Conservation (phyloP, 2,329 filamentous ascomycete species). For the Trichoderma atrobrunneum region DNA sequence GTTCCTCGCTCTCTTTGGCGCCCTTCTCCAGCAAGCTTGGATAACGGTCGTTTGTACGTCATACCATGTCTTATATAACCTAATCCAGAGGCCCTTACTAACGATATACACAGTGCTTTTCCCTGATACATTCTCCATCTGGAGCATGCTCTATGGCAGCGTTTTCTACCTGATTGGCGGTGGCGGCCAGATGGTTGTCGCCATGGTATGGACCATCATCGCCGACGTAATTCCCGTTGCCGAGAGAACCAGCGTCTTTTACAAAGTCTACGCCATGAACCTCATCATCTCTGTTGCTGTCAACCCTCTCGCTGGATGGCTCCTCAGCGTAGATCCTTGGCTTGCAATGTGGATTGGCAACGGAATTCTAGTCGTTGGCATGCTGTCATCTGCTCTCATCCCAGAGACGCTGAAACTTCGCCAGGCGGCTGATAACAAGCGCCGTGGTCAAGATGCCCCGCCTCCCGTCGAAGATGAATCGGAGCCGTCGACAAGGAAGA, state of each 20-base stretch:
- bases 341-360: conserved; percentile 38
- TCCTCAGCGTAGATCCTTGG: conserved; percentile 42
- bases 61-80: neutral
- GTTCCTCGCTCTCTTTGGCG: conserved; percentile 36
- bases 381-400: conserved; percentile 32
- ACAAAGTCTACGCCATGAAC: conserved; percentile 37
- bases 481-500: conserved; percentile 13
- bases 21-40: conserved; percentile 30
- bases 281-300: conserved; percentile 39
- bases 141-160: conserved; percentile 36
- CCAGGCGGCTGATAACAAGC: conserved; percentile 29
- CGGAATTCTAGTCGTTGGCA: conserved; percentile 29
- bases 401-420: conserved; percentile 44
- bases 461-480: conserved; percentile 9
- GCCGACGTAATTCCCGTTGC: conserved; percentile 42
- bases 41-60: conserved; percentile 33
- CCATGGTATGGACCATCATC: conserved; percentile 46
- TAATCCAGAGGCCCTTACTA: neutral
- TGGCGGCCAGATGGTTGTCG: conserved; percentile 37
- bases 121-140: conserved; percentile 39
- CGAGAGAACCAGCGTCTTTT: conserved; percentile 41
- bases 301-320: conserved; percentile 40
- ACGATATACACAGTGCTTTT: conserved; percentile 32
- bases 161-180: conserved; percentile 42
- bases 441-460: neutral